Base-by-base conservation (phyloP, 306 rosid genomes). In the Gillenia trifoliata region DNA sequence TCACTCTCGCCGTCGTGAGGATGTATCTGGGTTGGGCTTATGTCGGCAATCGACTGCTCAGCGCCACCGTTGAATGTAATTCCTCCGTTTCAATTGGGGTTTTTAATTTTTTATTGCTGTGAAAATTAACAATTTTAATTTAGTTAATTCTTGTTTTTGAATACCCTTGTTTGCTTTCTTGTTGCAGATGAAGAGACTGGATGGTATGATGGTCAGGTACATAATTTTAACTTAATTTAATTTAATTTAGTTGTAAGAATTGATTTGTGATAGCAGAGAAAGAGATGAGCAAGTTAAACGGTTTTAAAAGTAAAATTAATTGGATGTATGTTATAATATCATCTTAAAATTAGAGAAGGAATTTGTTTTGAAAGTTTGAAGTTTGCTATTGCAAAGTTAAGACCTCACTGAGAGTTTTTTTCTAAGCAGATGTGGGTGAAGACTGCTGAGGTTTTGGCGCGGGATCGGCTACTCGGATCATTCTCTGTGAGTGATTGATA, bases 1-100 rank as follows among this genome's bases (percentile, higher is more conserved):
- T 88, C 16, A 91, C 92, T 2, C 72, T 93, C 12, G 94, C 94
- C 15, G 97, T 93, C 41, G 78, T 93, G 4, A 89, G 96, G 72
- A 93, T 93, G 98, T 93, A 93, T 76, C 78, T 93, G 20, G 98
- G 98, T 64, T 93, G 98, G 97, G 97, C 97, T 67, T 93, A 91
- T 72, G 94, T 93, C 3, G 98, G 98, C 11, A 93, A 93, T 36
- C 91, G 98, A 28, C 74, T 93, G 80, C 98, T 93, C 65, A 91
- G 98, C 76, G 97, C 98, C 87, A 93, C 97, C 49, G 92, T 91
- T 36, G 98, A 93, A 85, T 93, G 98, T 92, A 85, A 77, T 1
- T 57, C 7, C 79, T 29, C 64, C 43, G 52, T 57, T 56, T 62
- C 61, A 1, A 3, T 56, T 29, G 12, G 22, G 19, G 1, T 41